These are phyloP conservation scores for Parmelia sp. DNA, from an alignment of 495 filamentous ascomycete species.

Conservation along the genomic window DNA sequence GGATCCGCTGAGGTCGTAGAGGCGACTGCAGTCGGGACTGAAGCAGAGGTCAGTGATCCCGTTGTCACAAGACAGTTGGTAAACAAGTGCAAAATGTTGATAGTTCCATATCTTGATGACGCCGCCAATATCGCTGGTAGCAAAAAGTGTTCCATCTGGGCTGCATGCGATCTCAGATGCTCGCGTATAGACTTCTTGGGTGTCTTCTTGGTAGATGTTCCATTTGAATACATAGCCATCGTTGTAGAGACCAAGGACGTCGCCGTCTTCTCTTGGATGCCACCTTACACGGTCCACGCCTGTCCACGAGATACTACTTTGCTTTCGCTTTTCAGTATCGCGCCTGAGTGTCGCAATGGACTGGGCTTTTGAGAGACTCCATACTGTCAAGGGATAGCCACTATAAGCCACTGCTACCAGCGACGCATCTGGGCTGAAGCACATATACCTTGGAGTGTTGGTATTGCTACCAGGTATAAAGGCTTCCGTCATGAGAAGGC, in stretches of 20 bases:
- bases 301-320: background rate
- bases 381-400: constrained; percentile 26
- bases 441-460: constrained; percentile 17
- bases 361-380: constrained; percentile 9
- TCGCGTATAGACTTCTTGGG: background rate
- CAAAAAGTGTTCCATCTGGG: constrained; percentile 1
- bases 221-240: constrained; percentile 13
- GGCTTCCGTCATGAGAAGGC: constrained; percentile 9
- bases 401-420: constrained; percentile 24
- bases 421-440: constrained; percentile 23
- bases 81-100: background rate
- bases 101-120: constrained; percentile 1
- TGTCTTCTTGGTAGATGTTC: background rate
- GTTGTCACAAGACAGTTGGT: constrained; percentile 8
- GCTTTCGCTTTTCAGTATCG: background rate
- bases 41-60: background rate
- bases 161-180: constrained; percentile 5
- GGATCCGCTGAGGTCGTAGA: constrained; percentile 18
- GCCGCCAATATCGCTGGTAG: constrained; percentile 3
- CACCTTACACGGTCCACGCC: background rate
- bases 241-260: constrained; percentile 8
- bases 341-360: background rate
- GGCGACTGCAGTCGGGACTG: constrained; percentile 11
- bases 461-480: constrained; percentile 3
- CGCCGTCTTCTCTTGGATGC: background rate